Evolutionary conservation across 441 rosid genomes (phyloP).

Genomic region (Lepidium campestre): DNA sequence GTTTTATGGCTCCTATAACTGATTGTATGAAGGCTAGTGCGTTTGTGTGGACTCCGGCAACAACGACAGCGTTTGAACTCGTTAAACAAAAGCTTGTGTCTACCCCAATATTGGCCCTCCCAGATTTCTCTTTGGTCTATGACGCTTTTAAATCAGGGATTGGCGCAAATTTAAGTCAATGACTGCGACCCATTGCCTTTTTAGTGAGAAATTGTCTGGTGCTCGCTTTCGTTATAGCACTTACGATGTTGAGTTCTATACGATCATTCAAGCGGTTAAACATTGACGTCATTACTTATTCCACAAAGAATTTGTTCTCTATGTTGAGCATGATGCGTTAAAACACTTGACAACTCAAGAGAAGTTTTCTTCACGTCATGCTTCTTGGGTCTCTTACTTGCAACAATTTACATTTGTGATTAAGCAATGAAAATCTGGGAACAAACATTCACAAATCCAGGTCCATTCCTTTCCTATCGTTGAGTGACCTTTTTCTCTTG

Average conservation of each 20-base stretch:
- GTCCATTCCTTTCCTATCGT: too few species aligned
- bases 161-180: neutral
- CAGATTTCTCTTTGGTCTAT: neutral
- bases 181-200: neutral
- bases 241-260: neutral
- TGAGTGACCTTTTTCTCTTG: too few species aligned
- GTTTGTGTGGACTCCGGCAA: neutral
- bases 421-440: too few species aligned
- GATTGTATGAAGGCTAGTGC: neutral
- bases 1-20: neutral
- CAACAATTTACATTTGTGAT: neutral
- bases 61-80: accelerated
- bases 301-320: neutral
- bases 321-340: neutral
- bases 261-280: neutral
- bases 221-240: neutral
- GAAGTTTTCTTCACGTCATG: neutral
- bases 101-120: neutral
- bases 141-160: neutral
- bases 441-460: too few species aligned
- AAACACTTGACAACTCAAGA: neutral
- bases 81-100: neutral
- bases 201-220: neutral
- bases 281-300: neutral
- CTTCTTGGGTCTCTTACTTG: neutral